Evolutionary conservation across 208 protist species (phyloP).

Genomic region (Acanthamoeba royreba): DNA sequence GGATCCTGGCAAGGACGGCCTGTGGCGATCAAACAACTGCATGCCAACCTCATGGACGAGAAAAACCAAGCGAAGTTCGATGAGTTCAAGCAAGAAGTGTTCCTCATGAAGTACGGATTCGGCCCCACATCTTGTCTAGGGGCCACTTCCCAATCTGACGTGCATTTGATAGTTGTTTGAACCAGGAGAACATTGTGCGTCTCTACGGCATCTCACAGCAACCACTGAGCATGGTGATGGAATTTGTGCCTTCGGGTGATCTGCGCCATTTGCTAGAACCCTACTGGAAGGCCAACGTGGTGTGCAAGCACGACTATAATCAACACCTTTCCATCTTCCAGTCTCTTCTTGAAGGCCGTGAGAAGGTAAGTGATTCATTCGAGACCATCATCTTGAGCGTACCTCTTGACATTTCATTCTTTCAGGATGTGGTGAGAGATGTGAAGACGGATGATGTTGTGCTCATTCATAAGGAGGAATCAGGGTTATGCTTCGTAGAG

Average conservation of each 20-base stretch:
- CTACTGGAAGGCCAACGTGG: neutral
- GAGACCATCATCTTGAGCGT: no score
- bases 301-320: conserved; percentile 10
- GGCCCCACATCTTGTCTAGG: no score
- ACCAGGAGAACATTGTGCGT: conserved; percentile 60
- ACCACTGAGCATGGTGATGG: conserved; percentile 64
- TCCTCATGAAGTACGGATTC: conserved; percentile 58
- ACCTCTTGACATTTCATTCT: no score
- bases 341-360: neutral
- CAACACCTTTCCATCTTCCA: neutral
- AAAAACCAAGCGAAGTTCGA: conserved; percentile 55
- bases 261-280: conserved; percentile 42
- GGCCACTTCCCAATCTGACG: neutral
- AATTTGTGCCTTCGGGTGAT: conserved; percentile 59
- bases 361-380: no score
- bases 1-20: neutral
- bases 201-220: conserved; percentile 54
- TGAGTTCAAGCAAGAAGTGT: conserved; percentile 63
- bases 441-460: neutral
- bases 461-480: neutral
- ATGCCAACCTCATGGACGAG: neutral
- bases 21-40: neutral
- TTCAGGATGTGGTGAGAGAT: neutral
- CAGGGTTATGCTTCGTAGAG: neutral
- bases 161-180: neutral